phyloP scores from a whole-genome alignment of 2,329 filamentous ascomycete genomes.

The Microcyclosporella mali region DNA sequence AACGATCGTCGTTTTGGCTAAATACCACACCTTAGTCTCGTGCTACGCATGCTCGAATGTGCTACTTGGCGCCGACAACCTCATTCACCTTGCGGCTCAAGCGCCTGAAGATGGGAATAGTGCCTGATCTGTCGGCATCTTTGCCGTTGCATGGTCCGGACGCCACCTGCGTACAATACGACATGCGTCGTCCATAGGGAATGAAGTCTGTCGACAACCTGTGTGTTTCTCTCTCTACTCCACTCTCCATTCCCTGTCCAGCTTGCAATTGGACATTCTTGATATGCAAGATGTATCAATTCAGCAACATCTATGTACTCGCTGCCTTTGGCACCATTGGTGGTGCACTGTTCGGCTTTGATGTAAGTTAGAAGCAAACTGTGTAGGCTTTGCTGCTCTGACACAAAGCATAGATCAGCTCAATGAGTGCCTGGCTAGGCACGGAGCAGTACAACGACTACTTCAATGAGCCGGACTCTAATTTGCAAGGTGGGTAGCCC shows the following conservation, averaged over 20 bases:
- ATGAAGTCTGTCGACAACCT: neutral
- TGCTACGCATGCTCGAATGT: neutral
- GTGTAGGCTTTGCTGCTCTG: constrained; percentile 56
- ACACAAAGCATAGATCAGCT: too few species aligned
- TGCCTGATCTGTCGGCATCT: neutral
- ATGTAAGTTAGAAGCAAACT: constrained; percentile 6
- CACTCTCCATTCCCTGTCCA: neutral
- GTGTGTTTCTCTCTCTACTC: neutral
- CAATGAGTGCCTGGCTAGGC: constrained; percentile 57
- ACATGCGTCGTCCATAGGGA: neutral
- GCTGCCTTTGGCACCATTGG: constrained; percentile 9
- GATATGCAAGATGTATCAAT: constrained; percentile 21
- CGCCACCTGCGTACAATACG: constrained; percentile 1
- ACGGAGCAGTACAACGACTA: constrained; percentile 36
- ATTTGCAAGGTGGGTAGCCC: too few species aligned
- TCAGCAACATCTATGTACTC: constrained; percentile 12
- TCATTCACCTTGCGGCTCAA: neutral
- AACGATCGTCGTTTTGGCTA: neutral
- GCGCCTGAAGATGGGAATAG: neutral
- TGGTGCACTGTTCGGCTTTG: constrained; percentile 10
- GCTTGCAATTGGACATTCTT: neutral
- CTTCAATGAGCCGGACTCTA: constrained; percentile 7
- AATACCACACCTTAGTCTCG: constrained; percentile 2
- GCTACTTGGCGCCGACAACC: neutral
- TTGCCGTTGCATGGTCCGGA: neutral